Evolutionary conservation across 805 yeast genomes (phyloP), one percentile per base, ranked within the genome.

Genomic region (Myxozyma mucilagina): DNA sequence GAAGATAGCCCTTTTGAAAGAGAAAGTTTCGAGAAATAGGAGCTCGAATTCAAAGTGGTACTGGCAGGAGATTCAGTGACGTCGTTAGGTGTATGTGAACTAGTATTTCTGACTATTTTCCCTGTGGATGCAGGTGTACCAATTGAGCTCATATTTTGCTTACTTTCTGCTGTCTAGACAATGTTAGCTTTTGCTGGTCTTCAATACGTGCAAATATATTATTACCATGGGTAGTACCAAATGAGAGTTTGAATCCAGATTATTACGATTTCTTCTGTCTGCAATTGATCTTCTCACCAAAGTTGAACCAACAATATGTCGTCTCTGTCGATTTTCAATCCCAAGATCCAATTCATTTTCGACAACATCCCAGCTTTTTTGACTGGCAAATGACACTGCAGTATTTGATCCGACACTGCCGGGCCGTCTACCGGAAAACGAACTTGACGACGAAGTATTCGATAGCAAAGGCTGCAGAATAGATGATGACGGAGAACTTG

Each of bases 391-490:
- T 10, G 53, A 36, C 42, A 36, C 32, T 36, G 53, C 13, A 18
- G 52, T 35, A n/a, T 31, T n/a, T 16, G 59, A 56, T 11, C 43
- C 54, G 13, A 35, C 39, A 45, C 59, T 56, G 11, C 38, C 53
- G 16, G 29, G 43, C 18, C 51, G 47, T 24, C 41, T 29, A 35
- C 58, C 47, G 24, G n/a, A 18, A 10, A 20, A 42, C 10, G 61
- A 47, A 24, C 57, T 42, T 14, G 62, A 35, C n/a, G 59, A 47
- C 11, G 54, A 59, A 14, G 62, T 48, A 36, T 31, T 39, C 14
- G 62, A 53, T 14, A 59, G 44, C 10, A 59, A 34, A 31, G 62
- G 62, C 51, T 47, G 58, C 3, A 48, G 45, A 16, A 57, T 14
- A 3, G 54, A 24, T 16, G 60, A 43, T 31, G 51, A 38, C 5